Percentiles rank a stretch among this genome's conserved stretches.
phyloP scores from a whole-genome alignment of 2,329 filamentous ascomycete species.

The Scedosporium minutisporum region DNA sequence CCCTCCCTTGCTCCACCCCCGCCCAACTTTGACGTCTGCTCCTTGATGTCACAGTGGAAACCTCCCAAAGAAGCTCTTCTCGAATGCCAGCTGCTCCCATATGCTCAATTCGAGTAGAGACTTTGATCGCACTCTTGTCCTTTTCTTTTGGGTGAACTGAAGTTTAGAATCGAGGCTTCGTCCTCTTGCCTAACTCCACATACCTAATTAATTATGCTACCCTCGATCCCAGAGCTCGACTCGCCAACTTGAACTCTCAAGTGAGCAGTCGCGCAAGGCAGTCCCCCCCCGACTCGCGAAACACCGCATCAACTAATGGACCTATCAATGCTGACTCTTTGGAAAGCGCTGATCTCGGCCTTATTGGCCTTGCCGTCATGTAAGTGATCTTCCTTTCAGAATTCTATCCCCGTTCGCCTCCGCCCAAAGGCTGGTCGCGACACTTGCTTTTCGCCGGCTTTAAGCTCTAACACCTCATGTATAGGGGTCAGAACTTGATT shows the following conservation, averaged over 20 bases:
- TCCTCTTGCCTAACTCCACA: not conserved
- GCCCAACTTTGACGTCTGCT: not conserved
- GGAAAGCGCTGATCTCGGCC: slow-evolving; percentile 75
- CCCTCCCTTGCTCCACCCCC: slow-evolving; percentile 28
- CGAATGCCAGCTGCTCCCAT: not conserved
- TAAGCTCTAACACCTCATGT: slow-evolving; percentile 4
- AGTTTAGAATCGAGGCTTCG: not conserved
- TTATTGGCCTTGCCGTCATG: slow-evolving; percentile 90
- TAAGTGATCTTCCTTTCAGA: slow-evolving; percentile 28
- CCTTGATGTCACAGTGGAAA: no score
- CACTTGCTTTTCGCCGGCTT: slow-evolving; percentile 8
- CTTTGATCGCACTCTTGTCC: not conserved
- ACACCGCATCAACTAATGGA: slow-evolving; percentile 9
- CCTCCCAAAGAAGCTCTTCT: not conserved
- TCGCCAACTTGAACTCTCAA: slow-evolving; percentile 61
- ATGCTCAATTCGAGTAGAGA: not conserved
- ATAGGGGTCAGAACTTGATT: slow-evolving; percentile 73
- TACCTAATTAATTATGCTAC: slow-evolving; percentile 1
- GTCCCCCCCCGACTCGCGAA: slow-evolving; percentile 12
- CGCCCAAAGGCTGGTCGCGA: not conserved
- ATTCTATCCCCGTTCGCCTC: slow-evolving; percentile 2
- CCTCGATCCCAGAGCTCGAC: slow-evolving; percentile 50
- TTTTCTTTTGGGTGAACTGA: not conserved
- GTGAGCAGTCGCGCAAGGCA: slow-evolving; percentile 1
- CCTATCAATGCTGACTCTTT: slow-evolving; percentile 43